A percentile compares a stretch with the other conserved stretches of the same genome.
phyloP scores from a whole-genome alignment of 2,329 filamentous ascomycete genomes.

The Trichoderma semiorbis region DNA sequence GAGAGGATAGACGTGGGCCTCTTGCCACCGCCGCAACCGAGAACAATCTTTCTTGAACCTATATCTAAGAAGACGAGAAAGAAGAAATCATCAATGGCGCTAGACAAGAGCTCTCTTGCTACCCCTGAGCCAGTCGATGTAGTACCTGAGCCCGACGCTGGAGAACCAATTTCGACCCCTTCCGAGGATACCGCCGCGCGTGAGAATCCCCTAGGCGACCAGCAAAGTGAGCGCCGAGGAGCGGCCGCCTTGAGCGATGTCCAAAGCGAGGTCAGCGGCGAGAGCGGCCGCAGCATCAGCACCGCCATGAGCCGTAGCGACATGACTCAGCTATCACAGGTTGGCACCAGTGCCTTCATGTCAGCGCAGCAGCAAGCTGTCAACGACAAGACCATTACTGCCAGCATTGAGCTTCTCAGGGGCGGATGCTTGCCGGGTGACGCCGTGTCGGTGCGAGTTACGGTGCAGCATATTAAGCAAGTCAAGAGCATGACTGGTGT shows the following conservation, averaged over 20 bases:
- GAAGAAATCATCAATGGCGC: slow-evolving; percentile 48
- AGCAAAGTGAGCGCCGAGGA: slow-evolving; percentile 28
- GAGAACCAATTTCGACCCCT: slow-evolving; percentile 31
- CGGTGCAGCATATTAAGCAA: slow-evolving; percentile 81
- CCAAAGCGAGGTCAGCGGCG: slow-evolving; percentile 67
- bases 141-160: slow-evolving; percentile 35
- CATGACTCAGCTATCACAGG: slow-evolving; percentile 36
- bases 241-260: slow-evolving; percentile 50
- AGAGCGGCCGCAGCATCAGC: slow-evolving; percentile 66
- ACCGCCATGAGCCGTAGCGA: slow-evolving; percentile 56
- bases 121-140: slow-evolving; percentile 39
- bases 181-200: neutral
- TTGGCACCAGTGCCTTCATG: slow-evolving; percentile 27
- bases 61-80: slow-evolving; percentile 68
- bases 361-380: slow-evolving; percentile 42
- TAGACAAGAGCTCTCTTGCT: slow-evolving; percentile 45
- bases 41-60: slow-evolving; percentile 83
- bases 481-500: slow-evolving; percentile 90
- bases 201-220: slow-evolving; percentile 40
- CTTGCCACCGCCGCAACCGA: slow-evolving; percentile 69
- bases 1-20: slow-evolving; percentile 83
- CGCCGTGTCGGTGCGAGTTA: slow-evolving; percentile 72
- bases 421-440: slow-evolving; percentile 86
- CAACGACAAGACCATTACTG: slow-evolving; percentile 78
- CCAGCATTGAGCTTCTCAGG: slow-evolving; percentile 76